Conservation (phyloP, 2,329 filamentous ascomycete species). For the Salinomyces thailandicus region DNA sequence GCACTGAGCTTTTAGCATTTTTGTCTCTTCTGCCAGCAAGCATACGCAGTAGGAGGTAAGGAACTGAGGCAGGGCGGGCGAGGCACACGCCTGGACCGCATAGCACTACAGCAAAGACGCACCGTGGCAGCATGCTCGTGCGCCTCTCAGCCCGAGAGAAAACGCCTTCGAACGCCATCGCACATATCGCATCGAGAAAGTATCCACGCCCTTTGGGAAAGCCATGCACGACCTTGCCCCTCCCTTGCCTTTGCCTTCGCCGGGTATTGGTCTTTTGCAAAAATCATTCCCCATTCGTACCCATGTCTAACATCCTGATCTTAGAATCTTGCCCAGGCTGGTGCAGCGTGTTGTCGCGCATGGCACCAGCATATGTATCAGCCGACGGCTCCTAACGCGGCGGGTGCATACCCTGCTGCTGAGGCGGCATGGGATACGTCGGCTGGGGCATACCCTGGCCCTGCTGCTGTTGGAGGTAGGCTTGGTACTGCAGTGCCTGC, state of each 20-base stretch:
- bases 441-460: conserved; percentile 20
- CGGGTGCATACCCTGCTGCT: conserved; percentile 26
- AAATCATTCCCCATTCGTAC: not conserved
- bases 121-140: too few relatives aligned
- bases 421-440: conserved; percentile 28
- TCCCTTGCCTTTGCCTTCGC: too few relatives aligned
- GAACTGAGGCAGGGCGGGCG: too few relatives aligned
- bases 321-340: not conserved
- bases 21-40: too few relatives aligned
- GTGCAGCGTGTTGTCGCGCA: not conserved
- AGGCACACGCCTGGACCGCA: too few relatives aligned
- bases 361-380: not conserved
- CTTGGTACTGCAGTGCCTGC: conserved; percentile 30
- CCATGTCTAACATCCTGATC: not conserved
- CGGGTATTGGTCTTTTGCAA: too few relatives aligned
- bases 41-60: too few relatives aligned
- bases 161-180: not conserved
- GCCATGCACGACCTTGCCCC: too few relatives aligned
- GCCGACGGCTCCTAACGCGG: conserved; percentile 15
- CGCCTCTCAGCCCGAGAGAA: not conserved
- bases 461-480: conserved; percentile 30
- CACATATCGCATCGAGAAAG: not conserved
- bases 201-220: not conserved
- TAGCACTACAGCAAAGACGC: too few relatives aligned
- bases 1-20: too few relatives aligned